Conservation (phyloP, 2,329 filamentous ascomycete genomes). For the Arthroderma uncinatum region DNA sequence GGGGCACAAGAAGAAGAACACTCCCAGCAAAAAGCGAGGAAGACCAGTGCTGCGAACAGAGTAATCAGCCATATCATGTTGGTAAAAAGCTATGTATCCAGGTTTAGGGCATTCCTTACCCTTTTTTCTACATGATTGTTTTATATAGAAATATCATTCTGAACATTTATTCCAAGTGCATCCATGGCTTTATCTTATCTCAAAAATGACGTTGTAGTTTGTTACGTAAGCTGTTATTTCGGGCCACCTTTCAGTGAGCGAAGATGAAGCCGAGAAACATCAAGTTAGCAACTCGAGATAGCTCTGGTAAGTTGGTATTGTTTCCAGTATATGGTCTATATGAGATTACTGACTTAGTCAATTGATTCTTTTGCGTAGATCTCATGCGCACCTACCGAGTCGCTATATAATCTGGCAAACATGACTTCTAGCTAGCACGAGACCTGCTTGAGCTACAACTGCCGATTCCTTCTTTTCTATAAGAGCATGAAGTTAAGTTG, state of each 20-base stretch:
- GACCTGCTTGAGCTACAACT: background rate
- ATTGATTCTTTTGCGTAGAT: background rate
- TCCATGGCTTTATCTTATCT: background rate
- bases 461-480: background rate
- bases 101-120: background rate
- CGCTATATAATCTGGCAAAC: background rate
- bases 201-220: background rate
- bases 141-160: conserved; percentile 4
- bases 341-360: background rate
- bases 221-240: background rate
- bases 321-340: background rate
- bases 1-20: conserved; percentile 43
- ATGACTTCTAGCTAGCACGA: background rate
- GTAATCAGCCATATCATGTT: background rate
- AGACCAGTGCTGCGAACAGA: conserved; percentile 35
- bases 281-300: background rate
- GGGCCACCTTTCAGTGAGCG: background rate
- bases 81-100: background rate
- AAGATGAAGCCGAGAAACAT: background rate
- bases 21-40: conserved; percentile 25
- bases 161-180: background rate
- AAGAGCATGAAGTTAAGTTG: background rate
- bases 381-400: background rate
- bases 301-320: background rate
- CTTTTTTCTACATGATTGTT: background rate